Evolutionary conservation across 2,329 filamentous ascomycete genomes (phyloP), one percentile per base, ranked within the genome.

Genomic region (Aspergillus ustus): DNA sequence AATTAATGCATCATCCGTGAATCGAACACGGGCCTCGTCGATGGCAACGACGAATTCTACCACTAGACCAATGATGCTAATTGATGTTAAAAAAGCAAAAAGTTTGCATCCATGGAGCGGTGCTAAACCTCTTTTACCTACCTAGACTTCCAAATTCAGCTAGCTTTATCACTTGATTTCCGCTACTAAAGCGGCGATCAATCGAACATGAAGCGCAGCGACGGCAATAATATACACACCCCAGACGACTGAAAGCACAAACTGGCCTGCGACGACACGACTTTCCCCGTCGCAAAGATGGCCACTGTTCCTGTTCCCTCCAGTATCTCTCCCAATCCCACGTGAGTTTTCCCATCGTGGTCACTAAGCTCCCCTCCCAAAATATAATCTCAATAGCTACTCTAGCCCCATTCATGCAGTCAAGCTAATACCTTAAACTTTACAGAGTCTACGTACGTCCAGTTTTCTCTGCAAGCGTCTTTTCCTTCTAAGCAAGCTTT

Each of bases 1-100:
- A 52, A 57, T 19, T 8, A 57, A 17, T 78, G 76, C 77, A 78
- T 78, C 76, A 76, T 78, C 77, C 77, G 77, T 76, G 77, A 78
- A 78, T 78, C 76, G 77, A 78, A 78, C 77, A 76, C 76, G 77
- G 76, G 76, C 75, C 77, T 78, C 76, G 71, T 79, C 77, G 77
- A 79, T 78, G 75, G 75, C 75, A 77, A 77, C 75, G 75, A 77
- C 70, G 75, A 77, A 77, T 77, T 77, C 75, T 78, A 78, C 75
- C 75, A 78, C 75, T 78, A 78, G 75, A 77, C 75, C 75, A 78
- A 77, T 75, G 73, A 77, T 77, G 75, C 75, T 70, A 29, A 63
- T 68, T 57, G 31, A 13, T 55, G n/a, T n/a, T n/a, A n/a, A n/a
- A n/a, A n/a, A n/a, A n/a, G n/a, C n/a, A n/a, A n/a, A n/a, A n/a